A percentile compares a stretch with the other conserved stretches of the same genome.
These are phyloP conservation scores for Megacollybia marginata DNA, from an alignment of 768 basidiomycete species.

Conservation along the genomic window DNA sequence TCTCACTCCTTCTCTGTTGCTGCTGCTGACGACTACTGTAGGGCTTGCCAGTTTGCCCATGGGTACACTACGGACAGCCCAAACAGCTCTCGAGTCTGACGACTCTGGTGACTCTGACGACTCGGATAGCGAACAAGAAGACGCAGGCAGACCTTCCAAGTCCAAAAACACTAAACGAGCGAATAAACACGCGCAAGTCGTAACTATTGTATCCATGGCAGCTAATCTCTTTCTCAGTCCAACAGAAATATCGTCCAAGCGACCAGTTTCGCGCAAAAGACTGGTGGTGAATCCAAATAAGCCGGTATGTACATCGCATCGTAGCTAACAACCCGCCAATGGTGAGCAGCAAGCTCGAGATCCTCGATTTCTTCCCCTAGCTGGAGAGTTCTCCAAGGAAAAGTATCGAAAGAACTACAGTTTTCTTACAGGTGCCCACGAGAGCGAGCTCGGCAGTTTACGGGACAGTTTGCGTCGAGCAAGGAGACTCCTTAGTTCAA, in stretches of 20 bases:
- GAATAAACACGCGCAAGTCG: conserved; percentile 82
- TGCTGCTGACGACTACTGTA: conserved; percentile 15
- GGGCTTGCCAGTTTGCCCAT: conserved; percentile 58
- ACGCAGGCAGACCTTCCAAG: conserved; percentile 18
- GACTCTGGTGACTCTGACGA: conserved; percentile 28
- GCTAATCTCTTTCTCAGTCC: conserved; percentile 43
- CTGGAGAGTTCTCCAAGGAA: conserved; percentile 58
- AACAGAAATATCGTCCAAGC: conserved; percentile 75
- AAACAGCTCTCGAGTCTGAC: conserved; percentile 33
- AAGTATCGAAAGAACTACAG: conserved; percentile 66
- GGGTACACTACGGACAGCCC: conserved; percentile 59
- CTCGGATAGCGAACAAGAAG: conserved; percentile 4
- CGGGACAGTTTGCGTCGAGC: conserved; percentile 63
- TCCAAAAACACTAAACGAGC: conserved; percentile 48
- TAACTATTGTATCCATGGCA: conserved; percentile 1
- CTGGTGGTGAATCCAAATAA: conserved; percentile 62
- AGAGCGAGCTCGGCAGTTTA: conserved; percentile 56
- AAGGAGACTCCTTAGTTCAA: conserved; percentile 50
- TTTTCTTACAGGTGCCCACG: conserved; percentile 65
- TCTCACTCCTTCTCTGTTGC: neutral
- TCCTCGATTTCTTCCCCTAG: conserved; percentile 73
- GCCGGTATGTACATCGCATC: conserved; percentile 29
- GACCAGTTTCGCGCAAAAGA: conserved; percentile 69
- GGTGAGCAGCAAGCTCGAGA: conserved; percentile 64
- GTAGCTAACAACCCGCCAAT: neutral